Conservation (phyloP, 306 rosid species). For the Biancaea sappan region DNA sequence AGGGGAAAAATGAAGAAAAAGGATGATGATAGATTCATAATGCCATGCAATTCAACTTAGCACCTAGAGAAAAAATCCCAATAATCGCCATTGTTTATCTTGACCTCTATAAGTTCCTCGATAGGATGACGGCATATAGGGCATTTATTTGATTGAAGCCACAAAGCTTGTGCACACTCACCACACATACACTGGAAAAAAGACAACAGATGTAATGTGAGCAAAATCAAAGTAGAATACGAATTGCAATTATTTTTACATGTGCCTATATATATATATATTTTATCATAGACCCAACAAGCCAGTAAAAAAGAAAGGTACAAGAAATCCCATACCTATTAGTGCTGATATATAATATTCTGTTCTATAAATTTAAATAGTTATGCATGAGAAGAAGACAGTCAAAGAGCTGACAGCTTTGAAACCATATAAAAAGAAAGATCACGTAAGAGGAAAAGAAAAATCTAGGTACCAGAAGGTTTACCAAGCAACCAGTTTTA, state of each 20-base stretch:
- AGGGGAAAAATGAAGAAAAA: conserved; percentile 9
- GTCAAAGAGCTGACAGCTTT: not conserved
- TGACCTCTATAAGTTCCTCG: conserved; percentile 85
- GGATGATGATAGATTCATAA: no score
- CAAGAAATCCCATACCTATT: not conserved
- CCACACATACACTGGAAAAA: conserved; percentile 88
- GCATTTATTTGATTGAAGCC: conserved; percentile 79
- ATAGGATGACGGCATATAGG: conserved; percentile 96
- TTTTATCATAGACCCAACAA: not conserved
- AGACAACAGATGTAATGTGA: conserved; percentile 35
- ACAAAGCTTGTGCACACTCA: conserved; percentile 85
- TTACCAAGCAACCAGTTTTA: conserved; percentile 2
- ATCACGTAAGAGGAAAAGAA: not conserved
- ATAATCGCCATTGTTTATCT: conserved; percentile 53
- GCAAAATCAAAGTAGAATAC: conserved; percentile 25
- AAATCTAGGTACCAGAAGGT: not conserved
- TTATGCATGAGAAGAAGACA: not conserved
- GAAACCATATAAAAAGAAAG: conserved; percentile 5
- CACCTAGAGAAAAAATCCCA: conserved; percentile 43
- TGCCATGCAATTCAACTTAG: conserved; percentile 43
- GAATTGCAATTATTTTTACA: conserved; percentile 10
- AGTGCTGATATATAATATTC: not conserved
- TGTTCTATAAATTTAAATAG: not conserved
- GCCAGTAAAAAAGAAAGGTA: conserved; percentile 13
- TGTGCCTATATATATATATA: not conserved